phyloP scores from a whole-genome alignment of 495 filamentous ascomycete genomes.

The Neurospora sp. region DNA sequence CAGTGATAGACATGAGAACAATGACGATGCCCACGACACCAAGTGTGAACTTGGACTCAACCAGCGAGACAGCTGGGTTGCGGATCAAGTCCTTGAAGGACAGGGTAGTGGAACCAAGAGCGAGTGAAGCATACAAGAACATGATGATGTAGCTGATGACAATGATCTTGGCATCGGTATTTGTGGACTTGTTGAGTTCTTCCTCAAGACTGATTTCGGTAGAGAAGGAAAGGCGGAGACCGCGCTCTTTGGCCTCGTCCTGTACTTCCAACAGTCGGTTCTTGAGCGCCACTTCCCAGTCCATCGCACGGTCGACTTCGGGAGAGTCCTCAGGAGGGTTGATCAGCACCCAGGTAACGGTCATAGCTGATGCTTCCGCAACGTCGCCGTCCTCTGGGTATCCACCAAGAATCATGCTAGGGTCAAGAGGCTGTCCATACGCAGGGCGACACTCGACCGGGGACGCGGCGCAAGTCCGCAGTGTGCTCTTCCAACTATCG shows the following conservation, averaged over 20 bases:
- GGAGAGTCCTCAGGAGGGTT: conserved; percentile 67
- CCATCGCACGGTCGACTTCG: conserved; percentile 61
- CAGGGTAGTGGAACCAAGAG: conserved; percentile 77
- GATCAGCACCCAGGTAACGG: conserved; percentile 93
- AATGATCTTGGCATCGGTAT: conserved; percentile 95
- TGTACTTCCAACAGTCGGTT: conserved; percentile 60
- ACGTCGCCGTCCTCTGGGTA: conserved; percentile 56
- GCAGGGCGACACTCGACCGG: conserved; percentile 78
- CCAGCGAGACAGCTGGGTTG: conserved; percentile 73
- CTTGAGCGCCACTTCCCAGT: conserved; percentile 78
- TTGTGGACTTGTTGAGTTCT: conserved; percentile 91
- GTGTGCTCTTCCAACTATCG: conserved; percentile 54
- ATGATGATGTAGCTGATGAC: conserved; percentile 97
- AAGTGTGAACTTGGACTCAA: conserved; percentile 91
- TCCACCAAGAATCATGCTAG: conserved; percentile 77
- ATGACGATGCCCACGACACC: conserved; percentile 88
- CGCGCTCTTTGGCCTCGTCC: conserved; percentile 65
- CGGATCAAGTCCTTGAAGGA: conserved; percentile 61
- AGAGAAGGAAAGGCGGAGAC: conserved; percentile 82
- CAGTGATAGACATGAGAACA: conserved; percentile 92
- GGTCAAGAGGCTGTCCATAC: conserved; percentile 76
- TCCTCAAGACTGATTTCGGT: conserved; percentile 89
- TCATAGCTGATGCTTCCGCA: conserved; percentile 66
- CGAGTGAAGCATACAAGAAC: conserved; percentile 92
- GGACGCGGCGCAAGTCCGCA: conserved; percentile 61